phyloP scores from a whole-genome alignment of 768 basidiomycete species.

The Lentinula sp. region DNA sequence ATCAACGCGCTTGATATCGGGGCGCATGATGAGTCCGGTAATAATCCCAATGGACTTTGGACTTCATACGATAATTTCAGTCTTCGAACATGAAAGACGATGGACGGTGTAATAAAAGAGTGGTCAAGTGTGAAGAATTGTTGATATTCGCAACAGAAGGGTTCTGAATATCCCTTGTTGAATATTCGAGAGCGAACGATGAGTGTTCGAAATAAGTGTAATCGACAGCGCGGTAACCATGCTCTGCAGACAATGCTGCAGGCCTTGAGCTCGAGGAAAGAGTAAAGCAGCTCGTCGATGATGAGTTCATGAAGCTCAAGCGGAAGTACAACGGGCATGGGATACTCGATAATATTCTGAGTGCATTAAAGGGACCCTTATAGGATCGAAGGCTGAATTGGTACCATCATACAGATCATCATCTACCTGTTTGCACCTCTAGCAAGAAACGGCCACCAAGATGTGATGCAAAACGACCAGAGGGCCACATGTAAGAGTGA shows the following conservation, averaged over 20 bases:
- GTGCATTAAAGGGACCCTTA: background rate
- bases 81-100: background rate
- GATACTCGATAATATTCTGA: background rate
- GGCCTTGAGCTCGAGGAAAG: background rate
- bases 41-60: background rate
- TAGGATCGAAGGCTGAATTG: background rate
- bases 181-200: background rate
- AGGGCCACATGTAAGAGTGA: too few species aligned
- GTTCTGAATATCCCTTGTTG: background rate
- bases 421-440: too few species aligned
- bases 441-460: too few species aligned
- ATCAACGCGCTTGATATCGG: background rate
- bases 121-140: background rate
- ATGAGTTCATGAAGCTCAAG: constrained; percentile 4
- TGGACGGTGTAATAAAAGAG: background rate
- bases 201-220: background rate
- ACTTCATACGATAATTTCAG: background rate
- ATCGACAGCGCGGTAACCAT: background rate
- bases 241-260: background rate
- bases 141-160: background rate
- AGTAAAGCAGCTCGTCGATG: background rate
- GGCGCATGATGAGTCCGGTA: background rate
- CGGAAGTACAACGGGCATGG: background rate
- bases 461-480: too few species aligned
- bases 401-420: background rate